Conservation (phyloP, 768 basidiomycete species). For the Hericium rajendrae region DNA sequence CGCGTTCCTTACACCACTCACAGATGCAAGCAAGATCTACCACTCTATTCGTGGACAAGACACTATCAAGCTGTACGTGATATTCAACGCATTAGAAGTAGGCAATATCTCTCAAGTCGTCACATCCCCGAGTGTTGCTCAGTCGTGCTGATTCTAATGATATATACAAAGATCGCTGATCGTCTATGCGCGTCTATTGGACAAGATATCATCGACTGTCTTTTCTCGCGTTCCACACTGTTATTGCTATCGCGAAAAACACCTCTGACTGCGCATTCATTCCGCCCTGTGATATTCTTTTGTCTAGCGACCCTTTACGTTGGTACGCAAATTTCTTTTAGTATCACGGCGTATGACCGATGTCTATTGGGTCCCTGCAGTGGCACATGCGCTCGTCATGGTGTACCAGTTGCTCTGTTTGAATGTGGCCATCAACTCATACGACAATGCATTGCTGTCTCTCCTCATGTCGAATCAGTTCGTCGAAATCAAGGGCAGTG, state of each 20-base stretch:
- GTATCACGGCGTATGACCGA: background rate
- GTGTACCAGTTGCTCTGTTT: slow-evolving; percentile 91
- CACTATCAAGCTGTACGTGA: slow-evolving; percentile 97
- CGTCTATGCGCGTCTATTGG: slow-evolving; percentile 92
- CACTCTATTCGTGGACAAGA: slow-evolving; percentile 97
- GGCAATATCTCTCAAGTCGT: slow-evolving; percentile 17
- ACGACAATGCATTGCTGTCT: slow-evolving; percentile 90
- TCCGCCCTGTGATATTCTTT: slow-evolving; percentile 82
- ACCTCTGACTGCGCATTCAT: slow-evolving; percentile 50
- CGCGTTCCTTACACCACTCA: slow-evolving; percentile 65
- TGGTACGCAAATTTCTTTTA: slow-evolving; percentile 35
- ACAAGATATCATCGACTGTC: slow-evolving; percentile 92
- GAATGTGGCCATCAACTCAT: slow-evolving; percentile 97
- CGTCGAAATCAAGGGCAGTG: slow-evolving; percentile 98
- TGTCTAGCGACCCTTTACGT: slow-evolving; percentile 73
- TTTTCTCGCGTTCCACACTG: slow-evolving; percentile 89
- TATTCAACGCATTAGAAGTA: slow-evolving; percentile 97
- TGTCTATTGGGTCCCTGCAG: slow-evolving; percentile 29
- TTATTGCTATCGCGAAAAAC: slow-evolving; percentile 57
- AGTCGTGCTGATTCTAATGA: background rate
- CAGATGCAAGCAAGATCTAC: slow-evolving; percentile 96
- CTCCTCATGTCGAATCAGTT: slow-evolving; percentile 96
- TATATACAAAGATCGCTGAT: slow-evolving; percentile 71
- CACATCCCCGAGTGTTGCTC: background rate
- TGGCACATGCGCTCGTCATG: slow-evolving; percentile 86